Evolutionary conservation across 768 basidiomycete species (phyloP).

Genomic region (Gymnopilus junonius): DNA sequence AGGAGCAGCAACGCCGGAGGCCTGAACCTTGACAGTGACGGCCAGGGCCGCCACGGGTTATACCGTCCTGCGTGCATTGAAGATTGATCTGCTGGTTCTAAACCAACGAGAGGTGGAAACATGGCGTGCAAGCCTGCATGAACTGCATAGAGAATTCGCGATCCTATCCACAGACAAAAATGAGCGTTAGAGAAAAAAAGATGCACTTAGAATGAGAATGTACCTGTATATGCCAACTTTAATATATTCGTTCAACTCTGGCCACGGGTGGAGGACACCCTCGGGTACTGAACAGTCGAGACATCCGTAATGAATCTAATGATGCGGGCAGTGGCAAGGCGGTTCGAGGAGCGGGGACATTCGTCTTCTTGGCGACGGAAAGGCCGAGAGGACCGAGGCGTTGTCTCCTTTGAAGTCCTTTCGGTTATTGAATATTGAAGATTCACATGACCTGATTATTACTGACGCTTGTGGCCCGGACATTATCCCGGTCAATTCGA

Average conservation of each 20-base stretch:
- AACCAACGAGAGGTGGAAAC: slow-evolving; percentile 86
- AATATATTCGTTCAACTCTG: slow-evolving; percentile 85
- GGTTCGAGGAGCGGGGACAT: slow-evolving; percentile 51
- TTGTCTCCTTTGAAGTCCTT: no score
- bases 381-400: no score
- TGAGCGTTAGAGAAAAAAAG: background rate
- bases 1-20: slow-evolving; percentile 40
- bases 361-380: slow-evolving; percentile 47
- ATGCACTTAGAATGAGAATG: slow-evolving; percentile 2
- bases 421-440: no score
- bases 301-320: slow-evolving; percentile 90
- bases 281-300: slow-evolving; percentile 81
- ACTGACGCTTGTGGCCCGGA: slow-evolving; percentile 11
- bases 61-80: no score
- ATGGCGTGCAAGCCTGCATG: slow-evolving; percentile 87
- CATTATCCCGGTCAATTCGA: slow-evolving; percentile 9
- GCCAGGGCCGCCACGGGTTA: slow-evolving; percentile 70
- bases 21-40: slow-evolving; percentile 54
- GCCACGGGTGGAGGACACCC: slow-evolving; percentile 77
- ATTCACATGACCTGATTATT: no score
- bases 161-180: slow-evolving; percentile 78
- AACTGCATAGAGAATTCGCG: slow-evolving; percentile 98
- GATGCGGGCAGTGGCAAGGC: slow-evolving; percentile 80
- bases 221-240: slow-evolving; percentile 93
- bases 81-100: no score